A percentile compares a stretch with the other conserved stretches of the same genome.
Conservation (phyloP, 306 rosid genomes). For the Rosa lucieae region DNA sequence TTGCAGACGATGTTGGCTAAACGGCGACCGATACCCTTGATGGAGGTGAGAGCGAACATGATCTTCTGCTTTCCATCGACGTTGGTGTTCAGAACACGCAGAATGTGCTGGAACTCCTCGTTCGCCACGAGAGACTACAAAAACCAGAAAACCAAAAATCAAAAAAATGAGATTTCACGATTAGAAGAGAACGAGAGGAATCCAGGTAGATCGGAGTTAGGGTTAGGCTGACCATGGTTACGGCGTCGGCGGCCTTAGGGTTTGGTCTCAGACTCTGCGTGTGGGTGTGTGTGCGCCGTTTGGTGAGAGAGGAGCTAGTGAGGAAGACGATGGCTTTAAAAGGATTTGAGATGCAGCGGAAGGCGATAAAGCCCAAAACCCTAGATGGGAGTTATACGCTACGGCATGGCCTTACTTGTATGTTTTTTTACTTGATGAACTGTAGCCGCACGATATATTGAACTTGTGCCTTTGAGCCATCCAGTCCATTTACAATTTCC, state of each 20-base stretch:
- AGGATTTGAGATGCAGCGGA: background rate
- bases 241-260: background rate
- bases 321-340: constrained; percentile 14
- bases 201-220: background rate
- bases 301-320: constrained; percentile 7
- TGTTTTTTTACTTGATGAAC: background rate
- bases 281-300: constrained; percentile 13
- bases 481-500: background rate
- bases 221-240: constrained; percentile 36
- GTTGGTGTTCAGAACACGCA: constrained; percentile 66
- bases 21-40: constrained; percentile 69
- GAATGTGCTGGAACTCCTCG: constrained; percentile 68
- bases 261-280: constrained; percentile 9
- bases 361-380: constrained; percentile 33
- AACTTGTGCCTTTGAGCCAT: background rate
- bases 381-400: constrained; percentile 24
- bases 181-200: background rate
- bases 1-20: constrained; percentile 62
- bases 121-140: constrained; percentile 61
- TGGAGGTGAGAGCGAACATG: constrained; percentile 67
- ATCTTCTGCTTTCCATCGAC: constrained; percentile 67
- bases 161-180: background rate
- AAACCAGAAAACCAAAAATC: background rate
- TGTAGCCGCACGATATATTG: background rate
- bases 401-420: background rate